Percentiles rank a stretch among this genome's conserved stretches.
Conservation (phyloP, 1,284 basidiomycete species). For the Sparassis latifolia region DNA sequence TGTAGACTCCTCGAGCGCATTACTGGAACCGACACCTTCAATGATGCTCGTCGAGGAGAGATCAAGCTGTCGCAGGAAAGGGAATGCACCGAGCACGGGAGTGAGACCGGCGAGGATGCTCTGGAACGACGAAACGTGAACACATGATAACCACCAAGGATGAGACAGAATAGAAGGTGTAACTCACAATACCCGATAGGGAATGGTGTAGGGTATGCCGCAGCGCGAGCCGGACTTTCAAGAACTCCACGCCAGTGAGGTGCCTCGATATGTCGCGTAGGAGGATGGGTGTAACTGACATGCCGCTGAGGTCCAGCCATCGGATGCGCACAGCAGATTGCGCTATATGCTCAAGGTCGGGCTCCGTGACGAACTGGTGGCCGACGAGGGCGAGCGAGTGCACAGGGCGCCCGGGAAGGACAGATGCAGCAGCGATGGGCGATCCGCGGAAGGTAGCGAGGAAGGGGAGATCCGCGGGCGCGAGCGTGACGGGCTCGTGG, state of each 20-base stretch:
- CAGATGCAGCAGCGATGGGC: conserved; percentile 46
- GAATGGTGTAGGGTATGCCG: conserved; percentile 59
- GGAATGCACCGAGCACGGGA: conserved; percentile 32
- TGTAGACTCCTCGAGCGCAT: conserved; percentile 42
- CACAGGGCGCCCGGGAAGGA: conserved; percentile 56
- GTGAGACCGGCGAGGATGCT: conserved; percentile 33
- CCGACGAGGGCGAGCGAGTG: conserved; percentile 48
- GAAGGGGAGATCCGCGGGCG: conserved; percentile 34
- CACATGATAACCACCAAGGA: background rate
- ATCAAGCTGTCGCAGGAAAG: conserved; percentile 34
- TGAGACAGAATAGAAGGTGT: background rate
- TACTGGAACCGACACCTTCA: conserved; percentile 30
- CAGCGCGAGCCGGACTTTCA: conserved; percentile 54
- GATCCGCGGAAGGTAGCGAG: conserved; percentile 53
- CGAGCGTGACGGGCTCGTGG: conserved; percentile 30
- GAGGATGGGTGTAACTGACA: conserved; percentile 50
- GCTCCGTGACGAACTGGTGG: conserved; percentile 46
- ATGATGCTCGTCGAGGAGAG: conserved; percentile 47
- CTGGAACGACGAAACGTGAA: conserved; percentile 11
- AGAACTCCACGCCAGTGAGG: conserved; percentile 40
- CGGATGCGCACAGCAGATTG: conserved; percentile 39
- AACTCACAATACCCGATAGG: conserved; percentile 60
- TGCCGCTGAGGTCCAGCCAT: conserved; percentile 50
- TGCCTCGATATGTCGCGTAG: conserved; percentile 48
- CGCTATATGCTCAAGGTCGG: conserved; percentile 45